Conservation (phyloP, 176 grass and related monocot species). For the Chloris gayana region DNA sequence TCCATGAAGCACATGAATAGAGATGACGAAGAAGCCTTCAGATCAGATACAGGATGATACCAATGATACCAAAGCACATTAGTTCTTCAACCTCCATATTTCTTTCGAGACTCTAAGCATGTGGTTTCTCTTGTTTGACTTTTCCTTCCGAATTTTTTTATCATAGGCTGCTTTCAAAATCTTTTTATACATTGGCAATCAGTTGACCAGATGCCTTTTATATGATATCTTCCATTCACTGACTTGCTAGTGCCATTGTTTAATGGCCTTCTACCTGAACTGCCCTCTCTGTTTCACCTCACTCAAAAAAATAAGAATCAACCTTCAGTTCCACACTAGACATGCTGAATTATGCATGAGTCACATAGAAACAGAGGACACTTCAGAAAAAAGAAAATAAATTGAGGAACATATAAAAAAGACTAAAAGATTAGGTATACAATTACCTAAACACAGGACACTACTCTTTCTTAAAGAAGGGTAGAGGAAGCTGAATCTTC, state of each 20-base stretch:
- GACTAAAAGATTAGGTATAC: not conserved
- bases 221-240: not conserved
- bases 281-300: not conserved
- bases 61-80: not conserved
- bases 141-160: not conserved
- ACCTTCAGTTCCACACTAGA: not conserved
- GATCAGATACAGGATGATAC: not conserved
- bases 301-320: not conserved
- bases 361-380: constrained; percentile 1
- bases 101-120: constrained; percentile 16
- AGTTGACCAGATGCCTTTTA: not conserved
- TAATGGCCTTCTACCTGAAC: not conserved
- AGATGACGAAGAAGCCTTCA: not conserved
- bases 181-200: not conserved
- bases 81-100: constrained; percentile 18
- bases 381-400: not conserved
- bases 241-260: not conserved
- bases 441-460: not conserved
- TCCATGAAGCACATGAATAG: constrained; percentile 36
- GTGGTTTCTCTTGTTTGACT: constrained; percentile 27
- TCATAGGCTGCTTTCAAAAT: not conserved
- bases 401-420: not conserved
- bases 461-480: not conserved
- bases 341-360: not conserved
- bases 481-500: not conserved